phyloP scores from a whole-genome alignment of 1,284 basidiomycete species.

The Xerocomus amazonicus region DNA sequence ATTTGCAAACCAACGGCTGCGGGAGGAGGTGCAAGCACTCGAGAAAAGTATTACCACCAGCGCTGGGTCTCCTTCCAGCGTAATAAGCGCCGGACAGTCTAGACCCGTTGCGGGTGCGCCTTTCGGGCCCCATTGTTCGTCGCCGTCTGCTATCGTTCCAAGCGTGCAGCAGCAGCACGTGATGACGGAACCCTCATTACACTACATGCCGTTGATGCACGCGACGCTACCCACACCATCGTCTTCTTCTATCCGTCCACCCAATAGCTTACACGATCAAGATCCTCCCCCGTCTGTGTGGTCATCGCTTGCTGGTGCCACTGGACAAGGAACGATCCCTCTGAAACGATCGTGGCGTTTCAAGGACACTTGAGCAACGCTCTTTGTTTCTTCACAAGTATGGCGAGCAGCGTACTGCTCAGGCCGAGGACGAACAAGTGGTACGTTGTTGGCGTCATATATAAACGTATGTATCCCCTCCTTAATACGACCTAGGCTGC shows the following conservation, averaged over 20 bases:
- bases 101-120: background rate
- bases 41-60: conserved; percentile 33
- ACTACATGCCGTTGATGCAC: conserved; percentile 7
- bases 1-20: conserved; percentile 68
- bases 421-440: no score
- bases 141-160: background rate
- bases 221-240: conserved; percentile 3
- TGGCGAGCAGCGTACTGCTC: no score
- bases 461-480: no score
- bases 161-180: background rate
- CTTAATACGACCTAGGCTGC: no score
- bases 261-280: conserved; percentile 19
- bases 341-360: conserved; percentile 29
- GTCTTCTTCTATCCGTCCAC: conserved; percentile 2
- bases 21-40: conserved; percentile 62
- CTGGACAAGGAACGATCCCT: conserved; percentile 21
- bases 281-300: conserved; percentile 25
- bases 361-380: conserved; percentile 7
- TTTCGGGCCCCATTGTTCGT: background rate
- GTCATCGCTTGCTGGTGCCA: conserved; percentile 33
- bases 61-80: background rate
- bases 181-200: conserved; percentile 3
- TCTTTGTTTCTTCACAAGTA: no score
- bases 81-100: background rate
- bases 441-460: no score